Percentiles rank a stretch among this genome's conserved stretches.
phyloP scores from a whole-genome alignment of 805 yeast species.

The Saccharomycopsis olivae region DNA sequence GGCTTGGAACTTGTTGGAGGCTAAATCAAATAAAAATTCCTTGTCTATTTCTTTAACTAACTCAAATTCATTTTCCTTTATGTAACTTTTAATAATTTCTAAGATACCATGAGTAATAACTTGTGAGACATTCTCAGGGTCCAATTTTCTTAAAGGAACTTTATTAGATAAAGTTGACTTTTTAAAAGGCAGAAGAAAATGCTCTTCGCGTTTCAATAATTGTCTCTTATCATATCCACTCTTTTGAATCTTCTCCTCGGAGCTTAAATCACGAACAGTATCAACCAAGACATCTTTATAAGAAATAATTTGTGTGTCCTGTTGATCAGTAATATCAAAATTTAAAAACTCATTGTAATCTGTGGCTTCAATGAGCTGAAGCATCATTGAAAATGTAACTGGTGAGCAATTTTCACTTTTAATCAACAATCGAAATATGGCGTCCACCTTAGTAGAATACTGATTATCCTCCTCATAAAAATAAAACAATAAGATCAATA shows the following conservation, averaged over 20 bases:
- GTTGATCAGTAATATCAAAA: neutral
- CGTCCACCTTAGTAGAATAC: slow-evolving; percentile 3
- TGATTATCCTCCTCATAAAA: slow-evolving; percentile 2
- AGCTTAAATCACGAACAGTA: neutral
- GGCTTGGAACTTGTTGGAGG: slow-evolving; percentile 14
- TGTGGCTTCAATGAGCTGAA: neutral
- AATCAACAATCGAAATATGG: slow-evolving; percentile 8
- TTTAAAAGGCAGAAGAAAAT: neutral
- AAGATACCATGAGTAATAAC: slow-evolving; percentile 9
- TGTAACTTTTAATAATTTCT: slow-evolving; percentile 1
- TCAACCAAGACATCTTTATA: slow-evolving; percentile 7
- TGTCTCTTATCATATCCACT: no score
- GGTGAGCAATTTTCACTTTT: slow-evolving; percentile 8
- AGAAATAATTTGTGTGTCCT: slow-evolving; percentile 1
- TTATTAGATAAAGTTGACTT: neutral
- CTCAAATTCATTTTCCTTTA: slow-evolving; percentile 6
- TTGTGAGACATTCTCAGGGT: neutral
- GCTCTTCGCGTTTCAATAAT: neutral
- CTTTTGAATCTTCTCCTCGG: neutral
- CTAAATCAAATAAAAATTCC: slow-evolving; percentile 12
- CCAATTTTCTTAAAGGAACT: neutral
- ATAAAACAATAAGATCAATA: slow-evolving; percentile 8
- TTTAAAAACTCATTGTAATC: slow-evolving; percentile 1
- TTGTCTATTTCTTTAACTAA: slow-evolving; percentile 1
- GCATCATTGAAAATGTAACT: slow-evolving; percentile 2